Percentiles rank a stretch among this genome's conserved stretches.
Conservation (phyloP, 2,329 filamentous ascomycete genomes). For the Xylariomycetidae sp. region DNA sequence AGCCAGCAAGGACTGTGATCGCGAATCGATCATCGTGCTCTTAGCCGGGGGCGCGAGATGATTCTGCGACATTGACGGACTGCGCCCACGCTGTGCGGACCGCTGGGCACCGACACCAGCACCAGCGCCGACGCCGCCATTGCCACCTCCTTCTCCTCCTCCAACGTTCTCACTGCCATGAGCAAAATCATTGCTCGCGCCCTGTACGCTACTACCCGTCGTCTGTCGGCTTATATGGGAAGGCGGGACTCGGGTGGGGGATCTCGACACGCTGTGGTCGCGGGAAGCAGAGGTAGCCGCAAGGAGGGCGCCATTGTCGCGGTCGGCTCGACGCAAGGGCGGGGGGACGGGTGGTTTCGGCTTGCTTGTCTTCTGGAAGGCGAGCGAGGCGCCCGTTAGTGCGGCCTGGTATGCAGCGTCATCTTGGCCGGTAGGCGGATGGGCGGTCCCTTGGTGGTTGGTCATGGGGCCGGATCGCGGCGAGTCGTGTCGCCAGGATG, state of each 20-base stretch:
- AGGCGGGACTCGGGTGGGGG: constrained; percentile 9
- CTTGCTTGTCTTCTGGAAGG: constrained; percentile 37
- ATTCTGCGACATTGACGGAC: constrained; percentile 5
- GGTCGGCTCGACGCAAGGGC: constrained; percentile 8
- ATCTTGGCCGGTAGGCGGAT: constrained; percentile 23
- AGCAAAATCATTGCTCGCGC: constrained; percentile 10
- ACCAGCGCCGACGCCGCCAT: too few relatives aligned
- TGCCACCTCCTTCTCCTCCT: constrained; percentile 12
- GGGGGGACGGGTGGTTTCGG: constrained; percentile 11
- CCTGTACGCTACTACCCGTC: constrained; percentile 30
- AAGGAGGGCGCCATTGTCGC: constrained; percentile 34
- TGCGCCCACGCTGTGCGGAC: constrained; percentile 13
- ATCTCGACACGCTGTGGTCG: constrained; percentile 22
- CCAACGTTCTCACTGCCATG: neutral
- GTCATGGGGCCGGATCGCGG: constrained; percentile 22
- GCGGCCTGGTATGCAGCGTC: constrained; percentile 30
- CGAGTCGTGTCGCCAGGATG: neutral
- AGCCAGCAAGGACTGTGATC: constrained; percentile 56
- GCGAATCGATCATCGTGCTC: constrained; percentile 28
- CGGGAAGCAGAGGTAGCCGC: constrained; percentile 38
- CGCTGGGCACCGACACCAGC: too few relatives aligned
- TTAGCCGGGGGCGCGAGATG: constrained; percentile 13
- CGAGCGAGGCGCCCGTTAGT: constrained; percentile 48
- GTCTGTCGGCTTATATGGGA: constrained; percentile 29
- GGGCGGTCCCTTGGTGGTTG: constrained; percentile 19